Evolutionary conservation across 768 basidiomycete species (phyloP), one percentile per base, ranked within the genome.

Genomic region (Hypholoma fasciculare): DNA sequence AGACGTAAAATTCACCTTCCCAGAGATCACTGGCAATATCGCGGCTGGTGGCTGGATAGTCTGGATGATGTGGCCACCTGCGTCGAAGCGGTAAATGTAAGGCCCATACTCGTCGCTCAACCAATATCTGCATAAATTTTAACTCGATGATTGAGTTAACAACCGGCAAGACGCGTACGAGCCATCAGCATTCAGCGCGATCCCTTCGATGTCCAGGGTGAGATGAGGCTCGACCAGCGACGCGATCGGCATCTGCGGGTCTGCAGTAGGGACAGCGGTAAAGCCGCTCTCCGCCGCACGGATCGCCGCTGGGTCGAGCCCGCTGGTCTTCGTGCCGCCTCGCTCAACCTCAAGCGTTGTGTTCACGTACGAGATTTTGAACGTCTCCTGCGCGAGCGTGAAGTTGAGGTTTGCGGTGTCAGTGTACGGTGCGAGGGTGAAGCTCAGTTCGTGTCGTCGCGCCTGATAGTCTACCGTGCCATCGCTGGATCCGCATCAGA

Each of bases 81-180:
- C 63, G 0, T 74, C 69, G 68, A 81, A 82, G 16, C 72, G 76
- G 67, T 88, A 86, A 61, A 88, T 83, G 65, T 85, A 84, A 4
- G 85, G 84, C 2, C 86, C 87, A 62, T 88, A 88, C 69, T 89
- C 87, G 67, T 88, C 87, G 59, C 82, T 83, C 37, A 82, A 73
- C 85, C 84, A 89, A 68, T 78, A 85, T 0, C 83, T 85, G 46
- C 38, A 50, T 38, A 46, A 30, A 37, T 26, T 49, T 23, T 2
- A 7, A 34, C 38, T 42, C 51, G 7, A 40, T 48, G 7, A n/a
- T 4, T 16, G 44, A n/a, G 42, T 9, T 43, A 9, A 52, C 7
- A 17, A 49, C 3, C 40, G 20, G 30, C 26, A 34, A 51, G 8
- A 54, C 2, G 70, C 81, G 54, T 58, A 84, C 82, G 78, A 80